Base-by-base conservation (phyloP, 106 monocot species). In the Vanilla planifolia region DNA sequence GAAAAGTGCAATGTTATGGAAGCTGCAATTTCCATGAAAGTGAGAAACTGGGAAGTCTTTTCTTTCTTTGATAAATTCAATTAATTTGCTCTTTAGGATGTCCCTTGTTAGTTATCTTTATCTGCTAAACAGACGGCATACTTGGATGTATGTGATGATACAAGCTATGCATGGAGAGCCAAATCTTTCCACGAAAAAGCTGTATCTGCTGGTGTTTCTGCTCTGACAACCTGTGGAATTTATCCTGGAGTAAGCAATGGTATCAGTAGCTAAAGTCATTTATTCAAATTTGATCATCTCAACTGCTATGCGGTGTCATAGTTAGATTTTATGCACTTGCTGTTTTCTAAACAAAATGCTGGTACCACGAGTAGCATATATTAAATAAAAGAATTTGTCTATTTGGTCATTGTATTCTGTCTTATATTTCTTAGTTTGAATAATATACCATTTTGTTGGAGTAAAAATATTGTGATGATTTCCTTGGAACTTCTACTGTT, bases 161-260 rank as follows among this genome's bases (percentile, higher is more conserved):
- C 94, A 39, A 70, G 67, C 43, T 95, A 89, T 73, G 55, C 89
- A 20, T 67, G 26, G 69, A 61, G 71, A 67, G 94, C 94, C 27
- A 95, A 89, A 67, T 67, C 75, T 7, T 86, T 76, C 62, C 89
- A 95, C 69, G 46, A 73, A 13, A 64, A 78, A 37, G 94, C 94
- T 58, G 22, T 68, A 37, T 69, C 69, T 65, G 80, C 80, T 71
- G 83, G 86, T 29, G 63, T 95, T 66, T 71, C 94, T 44, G 94
- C 94, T 47, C 76, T 89, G 64, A 95, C 78, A 55, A 86, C 86
- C 45, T 70, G 65, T 71, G 94, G 94, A 66, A 95, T 95, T 59
- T 95, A 89, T 66, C 89, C 94, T 76, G 94, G 94, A 71, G 80
- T 95, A 30, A 95, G 94, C 80, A 95, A 95, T 78, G 85, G 94